Evolutionary conservation across 257 asterid species (phyloP).

Genomic region (Paulownia fortunei): DNA sequence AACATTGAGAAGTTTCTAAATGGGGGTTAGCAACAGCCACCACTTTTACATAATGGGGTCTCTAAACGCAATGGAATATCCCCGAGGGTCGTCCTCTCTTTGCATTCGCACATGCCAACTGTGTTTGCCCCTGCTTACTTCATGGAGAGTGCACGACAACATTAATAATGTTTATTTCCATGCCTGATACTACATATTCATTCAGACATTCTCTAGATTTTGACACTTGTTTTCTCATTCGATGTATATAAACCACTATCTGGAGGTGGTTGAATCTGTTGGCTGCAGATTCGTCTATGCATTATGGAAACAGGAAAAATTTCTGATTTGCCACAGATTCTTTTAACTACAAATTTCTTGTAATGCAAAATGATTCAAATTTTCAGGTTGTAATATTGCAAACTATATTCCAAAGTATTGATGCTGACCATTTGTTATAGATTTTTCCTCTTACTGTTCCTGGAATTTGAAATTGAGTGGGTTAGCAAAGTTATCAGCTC

Average conservation of each 20-base stretch:
- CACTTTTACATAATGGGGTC: neutral
- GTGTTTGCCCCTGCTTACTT: neutral
- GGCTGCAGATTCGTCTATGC: neutral
- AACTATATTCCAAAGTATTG: neutral
- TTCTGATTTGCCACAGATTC: no score
- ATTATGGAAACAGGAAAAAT: neutral
- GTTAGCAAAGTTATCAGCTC: neutral
- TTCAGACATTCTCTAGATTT: no score
- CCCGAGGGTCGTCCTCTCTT: no score
- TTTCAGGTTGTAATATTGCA: neutral
- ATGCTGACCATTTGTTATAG: neutral
- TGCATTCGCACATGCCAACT: neutral
- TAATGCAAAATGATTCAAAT: neutral
- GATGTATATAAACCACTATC: neutral
- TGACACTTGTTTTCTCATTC: no score
- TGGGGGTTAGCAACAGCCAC: neutral
- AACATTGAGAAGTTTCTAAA: neutral
- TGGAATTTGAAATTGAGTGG: neutral
- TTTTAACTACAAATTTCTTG: neutral
- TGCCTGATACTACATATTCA: no score
- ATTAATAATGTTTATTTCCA: no score
- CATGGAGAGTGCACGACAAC: neutral
- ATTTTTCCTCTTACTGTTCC: neutral
- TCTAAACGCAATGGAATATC: no score
- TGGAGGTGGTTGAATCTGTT: neutral